Evolutionary conservation across 176 grass and related monocot genomes (phyloP), one percentile per base, ranked within the genome.

Genomic region (Ananas comosus): DNA sequence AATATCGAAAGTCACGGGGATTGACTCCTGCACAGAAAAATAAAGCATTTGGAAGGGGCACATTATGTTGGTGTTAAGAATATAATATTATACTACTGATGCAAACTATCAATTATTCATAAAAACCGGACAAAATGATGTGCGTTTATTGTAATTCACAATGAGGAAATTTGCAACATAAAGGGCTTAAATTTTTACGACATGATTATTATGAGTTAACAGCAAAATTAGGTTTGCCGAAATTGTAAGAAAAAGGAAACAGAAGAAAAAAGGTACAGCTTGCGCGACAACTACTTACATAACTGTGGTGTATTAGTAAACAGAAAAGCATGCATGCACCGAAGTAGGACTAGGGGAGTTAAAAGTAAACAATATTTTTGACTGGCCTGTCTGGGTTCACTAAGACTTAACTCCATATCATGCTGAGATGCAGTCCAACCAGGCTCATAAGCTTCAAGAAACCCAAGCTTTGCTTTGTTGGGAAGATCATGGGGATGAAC

Each of bases 401-500:
- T 80, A 83, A 74, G 87, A 73, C 74, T 87, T 81, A 86, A 91
- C 85, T 96, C 88, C 63, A 86, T 70, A 70, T 96, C 88, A 66
- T 96, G 83, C 83, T 91, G 83, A 51, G 78, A 86, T 50, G 83
- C 81, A n/a, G 87, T 81, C 92, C 92, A 96, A 52, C 91, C 92
- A 67, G 83, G 92, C 48, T 96, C 92, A 49, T 88, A 96, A 83
- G 92, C 81, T 89, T 96, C 88, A 53, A 96, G 79, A 86, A 96
- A 86, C 47, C 83, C 78, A 16, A 96, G 81, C 63, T 96, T 96
- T 51, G 88, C 83, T 67, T 96, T 96, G 75, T 96, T 91, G 49
- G 92, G 92, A 52, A 96, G 92, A 64, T 96, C 92, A 85, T 96
- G 92, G 22, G 92, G 92, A 79, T 96, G 92, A 73, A 96, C 92